A percentile compares a stretch with the other conserved stretches of the same genome.
phyloP scores from a whole-genome alignment of 805 yeast species.

The Candida pini region DNA sequence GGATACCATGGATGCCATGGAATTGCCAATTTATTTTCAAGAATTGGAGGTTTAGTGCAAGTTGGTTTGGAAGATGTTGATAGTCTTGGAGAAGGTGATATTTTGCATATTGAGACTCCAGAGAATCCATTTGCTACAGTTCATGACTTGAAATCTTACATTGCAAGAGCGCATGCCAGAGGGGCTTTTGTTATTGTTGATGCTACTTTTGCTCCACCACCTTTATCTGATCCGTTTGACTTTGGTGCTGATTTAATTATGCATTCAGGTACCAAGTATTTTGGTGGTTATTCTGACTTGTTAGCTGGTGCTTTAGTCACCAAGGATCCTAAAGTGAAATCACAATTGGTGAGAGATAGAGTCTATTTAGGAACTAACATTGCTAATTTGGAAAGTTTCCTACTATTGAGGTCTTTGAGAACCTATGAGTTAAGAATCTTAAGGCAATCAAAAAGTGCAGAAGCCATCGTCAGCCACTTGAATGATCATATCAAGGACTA shows the following conservation, averaged over 20 bases:
- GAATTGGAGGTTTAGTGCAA: slow-evolving; percentile 53
- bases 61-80: slow-evolving; percentile 48
- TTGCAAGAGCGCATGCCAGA: slow-evolving; percentile 63
- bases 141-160: slow-evolving; percentile 56
- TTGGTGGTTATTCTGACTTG: slow-evolving; percentile 94
- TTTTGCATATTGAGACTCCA: slow-evolving; percentile 83
- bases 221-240: slow-evolving; percentile 72
- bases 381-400: slow-evolving; percentile 69
- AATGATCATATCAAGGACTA: slow-evolving; percentile 41
- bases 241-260: slow-evolving; percentile 85
- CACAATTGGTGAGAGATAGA: slow-evolving; percentile 55
- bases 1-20: slow-evolving; percentile 86
- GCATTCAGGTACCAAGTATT: slow-evolving; percentile 91
- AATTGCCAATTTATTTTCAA: slow-evolving; percentile 53
- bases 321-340: slow-evolving; percentile 43
- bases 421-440: slow-evolving; percentile 69
- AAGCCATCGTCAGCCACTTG: slow-evolving; percentile 54
- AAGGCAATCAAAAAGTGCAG: slow-evolving; percentile 61
- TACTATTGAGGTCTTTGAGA: slow-evolving; percentile 73
- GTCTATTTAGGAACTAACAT: slow-evolving; percentile 71
- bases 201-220: slow-evolving; percentile 93
- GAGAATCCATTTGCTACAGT: slow-evolving; percentile 77
- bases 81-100: slow-evolving; percentile 52
- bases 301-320: slow-evolving; percentile 76
- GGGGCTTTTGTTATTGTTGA: slow-evolving; percentile 76